A percentile compares a stretch with the other conserved stretches of the same genome.
These are phyloP conservation scores for Hyaloperonospora arabidopsidis DNA, from an alignment of 352 stramenopile genomes.

Conservation along the genomic window DNA sequence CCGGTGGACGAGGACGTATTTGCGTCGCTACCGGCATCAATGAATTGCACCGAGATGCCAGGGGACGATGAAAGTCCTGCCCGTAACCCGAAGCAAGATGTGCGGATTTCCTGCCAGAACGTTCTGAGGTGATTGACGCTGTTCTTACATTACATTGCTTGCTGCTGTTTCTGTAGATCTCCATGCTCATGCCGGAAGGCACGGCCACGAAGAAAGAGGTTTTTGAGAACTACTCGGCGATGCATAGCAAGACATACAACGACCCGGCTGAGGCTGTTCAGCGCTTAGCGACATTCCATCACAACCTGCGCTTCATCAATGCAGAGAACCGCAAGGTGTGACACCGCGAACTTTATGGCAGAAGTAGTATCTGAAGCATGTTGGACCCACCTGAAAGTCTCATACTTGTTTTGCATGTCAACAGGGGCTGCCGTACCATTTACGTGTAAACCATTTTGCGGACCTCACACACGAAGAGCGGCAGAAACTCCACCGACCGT, in stretches of 20 bases:
- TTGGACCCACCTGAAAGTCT: background rate
- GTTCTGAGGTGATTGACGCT: slow-evolving; percentile 1
- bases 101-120: slow-evolving; percentile 15
- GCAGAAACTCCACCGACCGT: slow-evolving; percentile 36
- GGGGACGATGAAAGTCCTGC: slow-evolving; percentile 40
- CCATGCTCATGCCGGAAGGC: slow-evolving; percentile 77
- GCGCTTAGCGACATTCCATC: slow-evolving; percentile 62
- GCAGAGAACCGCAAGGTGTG: slow-evolving; percentile 70
- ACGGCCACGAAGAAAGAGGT: slow-evolving; percentile 40
- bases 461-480: slow-evolving; percentile 74
- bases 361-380: background rate
- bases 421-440: slow-evolving; percentile 65
- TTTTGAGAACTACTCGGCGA: slow-evolving; percentile 61
- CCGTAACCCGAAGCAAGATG: slow-evolving; percentile 52
- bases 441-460: slow-evolving; percentile 78
- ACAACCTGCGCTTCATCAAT: slow-evolving; percentile 83
- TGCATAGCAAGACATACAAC: slow-evolving; percentile 56
- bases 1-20: slow-evolving; percentile 64
- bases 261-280: slow-evolving; percentile 37
- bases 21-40: slow-evolving; percentile 50
- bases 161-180: slow-evolving; percentile 37
- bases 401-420: background rate
- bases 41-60: slow-evolving; percentile 75
- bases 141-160: slow-evolving; percentile 5
- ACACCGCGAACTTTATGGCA: background rate